A percentile compares a stretch with the other conserved stretches of the same genome.
phyloP scores from a whole-genome alignment of 176 grass and related monocot species.

The Lolium rigidum region DNA sequence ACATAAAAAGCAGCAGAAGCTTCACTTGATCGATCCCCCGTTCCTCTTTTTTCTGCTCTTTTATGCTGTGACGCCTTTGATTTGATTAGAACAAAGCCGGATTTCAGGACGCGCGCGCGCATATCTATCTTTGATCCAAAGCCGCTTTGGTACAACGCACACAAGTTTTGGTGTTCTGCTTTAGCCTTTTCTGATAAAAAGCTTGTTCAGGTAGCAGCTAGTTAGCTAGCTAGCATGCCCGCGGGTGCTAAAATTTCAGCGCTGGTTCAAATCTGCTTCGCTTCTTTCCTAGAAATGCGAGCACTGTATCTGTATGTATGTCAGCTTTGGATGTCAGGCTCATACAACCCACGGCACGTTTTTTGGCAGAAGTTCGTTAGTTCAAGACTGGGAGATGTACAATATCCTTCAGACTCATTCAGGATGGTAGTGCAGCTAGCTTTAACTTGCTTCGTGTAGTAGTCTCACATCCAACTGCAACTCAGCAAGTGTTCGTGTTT shows the following conservation, averaged over 20 bases:
- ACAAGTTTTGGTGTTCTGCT: constrained; percentile 35
- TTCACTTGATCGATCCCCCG: constrained; percentile 36
- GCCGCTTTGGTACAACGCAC: constrained; percentile 34
- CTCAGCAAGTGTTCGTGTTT: no score
- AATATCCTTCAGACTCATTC: no score
- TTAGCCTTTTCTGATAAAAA: constrained; percentile 51
- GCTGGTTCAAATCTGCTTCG: constrained; percentile 5
- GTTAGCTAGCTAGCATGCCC: background rate
- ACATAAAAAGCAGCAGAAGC: constrained; percentile 47
- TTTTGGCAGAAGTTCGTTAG: background rate
- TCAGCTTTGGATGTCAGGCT: constrained; percentile 46
- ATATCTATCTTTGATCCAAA: constrained; percentile 50
- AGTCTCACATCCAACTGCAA: no score
- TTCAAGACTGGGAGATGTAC: no score
- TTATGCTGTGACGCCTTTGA: constrained; percentile 26
- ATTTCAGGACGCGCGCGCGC: constrained; percentile 37
- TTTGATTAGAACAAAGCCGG: constrained; percentile 57
- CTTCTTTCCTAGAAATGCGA: background rate
- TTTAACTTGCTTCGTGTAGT: no score
- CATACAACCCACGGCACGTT: constrained; percentile 12
- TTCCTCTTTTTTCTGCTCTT: constrained; percentile 30
- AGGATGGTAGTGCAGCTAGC: no score
- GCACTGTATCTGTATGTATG: background rate
- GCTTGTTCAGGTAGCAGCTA: constrained; percentile 21
- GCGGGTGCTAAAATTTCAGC: constrained; percentile 12